Base-by-base conservation (phyloP, 2,329 filamentous ascomycete genomes). In the Aspergillus pseudoviridinutans region DNA sequence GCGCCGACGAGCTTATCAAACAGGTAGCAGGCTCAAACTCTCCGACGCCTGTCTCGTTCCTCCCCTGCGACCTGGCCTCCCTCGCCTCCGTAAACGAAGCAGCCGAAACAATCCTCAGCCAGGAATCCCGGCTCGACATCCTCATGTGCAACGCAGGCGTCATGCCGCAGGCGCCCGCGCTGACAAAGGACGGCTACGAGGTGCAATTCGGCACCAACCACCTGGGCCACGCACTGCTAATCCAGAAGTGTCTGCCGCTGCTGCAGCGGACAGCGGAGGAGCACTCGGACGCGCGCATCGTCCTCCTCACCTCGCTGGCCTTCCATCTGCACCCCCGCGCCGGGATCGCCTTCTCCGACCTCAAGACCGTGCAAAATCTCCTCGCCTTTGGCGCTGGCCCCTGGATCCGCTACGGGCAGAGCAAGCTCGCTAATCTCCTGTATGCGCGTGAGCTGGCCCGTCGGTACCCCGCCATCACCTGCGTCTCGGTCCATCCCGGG, bases 361-460 rank as follows among this genome's bases (percentile, higher is more conserved):
- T 67, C 5, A 49, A 50, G 2, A 62, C 64, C 7, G 27, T 28
- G 0, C 58, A 64, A 27, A 35, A 61, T 22, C 22, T 44, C 50
- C 41, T 41, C 12, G 22, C 55, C 2, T 22, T 57, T 3, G 55
- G 56, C 2, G n/a, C 57, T 2, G 55, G 56, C 1, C 71, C 67
- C 8, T 76, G 73, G 68, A 58, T 59, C 4, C 68, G 74, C 14
- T 79, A 79, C 60, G 79, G 76, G 0, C 76, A 80, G 59, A 75
- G 72, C 50, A 82, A 83, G 61, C 66, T 82, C 2, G 80, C 81
- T 0, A 78, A 80, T 58, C 62, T 81, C 4, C 67, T 80, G 2
- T 79, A 76, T 62, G 69, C 76, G 3, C 64, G 67, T 8, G 72
- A 77, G 51, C 63, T 82, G 3, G 73, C 77, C 1, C 61, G 66